These are phyloP conservation scores for Globisporangium splendens DNA, from an alignment of 352 stramenopile species.

Conservation along the genomic window DNA sequence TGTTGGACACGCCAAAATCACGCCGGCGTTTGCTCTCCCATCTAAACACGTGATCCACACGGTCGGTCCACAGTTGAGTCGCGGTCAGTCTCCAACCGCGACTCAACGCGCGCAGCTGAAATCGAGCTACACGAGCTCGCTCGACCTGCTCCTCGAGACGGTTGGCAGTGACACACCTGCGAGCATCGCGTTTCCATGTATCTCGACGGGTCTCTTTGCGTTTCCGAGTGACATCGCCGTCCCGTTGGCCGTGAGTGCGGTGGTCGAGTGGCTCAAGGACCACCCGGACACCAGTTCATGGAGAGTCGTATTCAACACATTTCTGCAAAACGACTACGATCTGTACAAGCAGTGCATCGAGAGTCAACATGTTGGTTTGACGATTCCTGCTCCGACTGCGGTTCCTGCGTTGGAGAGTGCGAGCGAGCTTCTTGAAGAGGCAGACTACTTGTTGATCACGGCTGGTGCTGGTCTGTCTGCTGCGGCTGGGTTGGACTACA, in stretches of 20 bases:
- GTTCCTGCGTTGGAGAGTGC: conserved; percentile 27
- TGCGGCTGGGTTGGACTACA: conserved; percentile 72
- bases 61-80: conserved; percentile 49
- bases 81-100: conserved; percentile 19
- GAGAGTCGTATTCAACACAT: conserved; percentile 75
- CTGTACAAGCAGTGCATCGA: conserved; percentile 43
- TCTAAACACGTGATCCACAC: conserved; percentile 57
- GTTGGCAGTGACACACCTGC: conserved; percentile 6
- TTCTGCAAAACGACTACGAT: conserved; percentile 49
- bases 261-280: conserved; percentile 44
- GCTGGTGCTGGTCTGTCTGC: conserved; percentile 62
- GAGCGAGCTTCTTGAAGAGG: conserved; percentile 32
- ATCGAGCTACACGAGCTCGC: conserved; percentile 46
- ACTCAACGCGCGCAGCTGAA: conserved; percentile 28
- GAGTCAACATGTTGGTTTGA: conserved; percentile 10
- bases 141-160: conserved; percentile 41
- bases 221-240: conserved; percentile 57
- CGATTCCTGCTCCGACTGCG: conserved; percentile 17
- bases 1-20: conserved; percentile 51
- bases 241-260: conserved; percentile 35
- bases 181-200: conserved; percentile 55
- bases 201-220: conserved; percentile 65
- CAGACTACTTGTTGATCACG: conserved; percentile 62
- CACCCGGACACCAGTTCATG: conserved; percentile 32
- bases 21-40: conserved; percentile 44